Evolutionary conservation across 2,329 filamentous ascomycete genomes (phyloP).

Genomic region (Domatiomyces globalis): DNA sequence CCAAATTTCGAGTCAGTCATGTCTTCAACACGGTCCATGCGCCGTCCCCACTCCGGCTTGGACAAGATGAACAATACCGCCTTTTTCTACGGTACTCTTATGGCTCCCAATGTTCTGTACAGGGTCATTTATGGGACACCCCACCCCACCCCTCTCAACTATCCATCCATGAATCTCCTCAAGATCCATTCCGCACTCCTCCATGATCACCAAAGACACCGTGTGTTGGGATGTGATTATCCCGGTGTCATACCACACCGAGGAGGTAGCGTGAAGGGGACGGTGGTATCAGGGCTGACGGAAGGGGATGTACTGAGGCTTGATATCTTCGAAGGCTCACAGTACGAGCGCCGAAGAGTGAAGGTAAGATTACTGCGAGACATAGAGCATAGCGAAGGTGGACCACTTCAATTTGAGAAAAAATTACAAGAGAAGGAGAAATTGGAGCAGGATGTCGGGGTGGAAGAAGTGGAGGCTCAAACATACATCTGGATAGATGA

Average conservation of each 20-base stretch:
- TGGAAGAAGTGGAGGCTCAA: slow-evolving; percentile 35
- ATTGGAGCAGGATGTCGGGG: slow-evolving; percentile 18
- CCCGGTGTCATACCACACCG: slow-evolving; percentile 50
- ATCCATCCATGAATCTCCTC: slow-evolving; percentile 32
- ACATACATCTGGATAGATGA: slow-evolving; percentile 51
- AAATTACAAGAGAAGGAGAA: slow-evolving; percentile 21
- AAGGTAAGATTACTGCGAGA: slow-evolving; percentile 29
- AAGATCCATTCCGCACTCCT: slow-evolving; percentile 64
- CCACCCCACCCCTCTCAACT: slow-evolving; percentile 36
- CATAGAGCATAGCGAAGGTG: slow-evolving; percentile 14
- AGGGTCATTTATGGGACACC: slow-evolving; percentile 60
- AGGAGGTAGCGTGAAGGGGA: slow-evolving; percentile 52
- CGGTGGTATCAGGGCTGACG: slow-evolving; percentile 64
- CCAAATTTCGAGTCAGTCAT: background rate
- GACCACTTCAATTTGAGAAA: slow-evolving; percentile 13
- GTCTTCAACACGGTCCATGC: background rate
- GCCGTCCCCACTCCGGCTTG: background rate
- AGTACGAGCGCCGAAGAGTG: slow-evolving; percentile 49
- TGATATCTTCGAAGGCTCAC: slow-evolving; percentile 66
- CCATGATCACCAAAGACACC: slow-evolving; percentile 54
- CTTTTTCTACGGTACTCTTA: slow-evolving; percentile 58
- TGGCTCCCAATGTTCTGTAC: slow-evolving; percentile 78
- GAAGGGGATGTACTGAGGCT: slow-evolving; percentile 60
- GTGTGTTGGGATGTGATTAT: slow-evolving; percentile 60
- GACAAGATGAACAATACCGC: slow-evolving; percentile 30